Evolutionary conservation across 495 filamentous ascomycete species (phyloP), one percentile per base, ranked within the genome.

Genomic region (Penicillium silybi): DNA sequence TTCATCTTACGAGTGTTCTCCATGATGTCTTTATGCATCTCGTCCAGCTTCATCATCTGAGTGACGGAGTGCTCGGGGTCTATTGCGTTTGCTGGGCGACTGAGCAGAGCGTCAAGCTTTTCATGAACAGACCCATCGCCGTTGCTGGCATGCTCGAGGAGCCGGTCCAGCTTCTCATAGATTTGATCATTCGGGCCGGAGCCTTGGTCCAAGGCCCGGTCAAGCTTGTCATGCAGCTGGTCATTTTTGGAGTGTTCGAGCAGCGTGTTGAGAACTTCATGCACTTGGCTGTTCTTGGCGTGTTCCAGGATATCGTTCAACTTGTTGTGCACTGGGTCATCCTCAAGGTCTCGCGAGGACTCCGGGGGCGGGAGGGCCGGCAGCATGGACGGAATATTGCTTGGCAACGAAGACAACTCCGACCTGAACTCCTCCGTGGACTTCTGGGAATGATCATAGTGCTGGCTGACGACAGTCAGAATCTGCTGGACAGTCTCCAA

Each of bases 21-120:
- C 64, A 88, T 85, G 39, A 99, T 90, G 54, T 96, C 86, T 59
- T 86, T 78, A 63, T 96, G 90, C 56, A 97, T 92, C 61, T 90
- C 81, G 57, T 95, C 89, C 8, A 99, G 79, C 44, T 89, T 87
- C 53, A 86, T 85, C 46, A 85, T 82, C 54, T 89, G 84, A 9
- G 67, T 73, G 38, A 72, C 65, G n/a, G 71, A 71, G n/a, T 72
- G 66, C 19, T 72, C 74, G 1, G 58, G 63, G 26, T 73, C 67
- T 7, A 61, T 60, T 4, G 66, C 60, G 47, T 64, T 35, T 9
- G 26, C 41, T 0, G 65, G 55, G 1, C 58, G 70, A 10, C 57
- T 67, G 26, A 75, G 66, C 6, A 75, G 57, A 11, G 63, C 60
- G 27, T 75, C 70, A 11, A 75, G 46, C 58, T 96, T 88, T 50